Conservation (phyloP, 345 rosid genomes). For the Combretum micranthum region DNA sequence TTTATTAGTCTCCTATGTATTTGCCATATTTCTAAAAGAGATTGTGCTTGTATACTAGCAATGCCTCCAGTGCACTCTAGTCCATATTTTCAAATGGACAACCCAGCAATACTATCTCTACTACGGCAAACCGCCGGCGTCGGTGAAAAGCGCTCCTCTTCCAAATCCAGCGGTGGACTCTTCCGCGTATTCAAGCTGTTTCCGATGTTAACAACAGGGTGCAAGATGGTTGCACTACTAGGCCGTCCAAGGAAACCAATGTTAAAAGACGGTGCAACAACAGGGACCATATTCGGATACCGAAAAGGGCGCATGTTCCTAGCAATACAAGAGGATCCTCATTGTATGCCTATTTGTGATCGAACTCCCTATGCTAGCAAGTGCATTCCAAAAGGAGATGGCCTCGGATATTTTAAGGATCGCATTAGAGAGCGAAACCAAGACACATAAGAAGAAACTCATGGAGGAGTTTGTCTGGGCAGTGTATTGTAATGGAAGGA, state of each 20-base stretch:
- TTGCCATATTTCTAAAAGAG: too few species aligned
- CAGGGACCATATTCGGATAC: constrained; percentile 79
- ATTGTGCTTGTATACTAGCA: too few species aligned
- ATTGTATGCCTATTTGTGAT: constrained; percentile 75
- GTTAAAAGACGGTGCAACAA: constrained; percentile 73
- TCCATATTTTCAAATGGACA: constrained; percentile 65
- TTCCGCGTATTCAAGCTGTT: constrained; percentile 78
- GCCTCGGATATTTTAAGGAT: constrained; percentile 81
- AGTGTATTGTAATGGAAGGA: constrained; percentile 83
- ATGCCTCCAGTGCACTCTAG: constrained; percentile 81
- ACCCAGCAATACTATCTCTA: constrained; percentile 60
- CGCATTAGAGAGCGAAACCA: constrained; percentile 84
- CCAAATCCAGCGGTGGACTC: constrained; percentile 46
- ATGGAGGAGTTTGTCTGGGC: constrained; percentile 96
- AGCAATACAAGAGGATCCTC: constrained; percentile 93
- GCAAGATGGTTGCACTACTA: constrained; percentile 86
- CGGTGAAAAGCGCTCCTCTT: constrained; percentile 32
- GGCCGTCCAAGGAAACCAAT: constrained; percentile 66
- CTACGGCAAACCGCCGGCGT: constrained; percentile 46
- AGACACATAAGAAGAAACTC: constrained; percentile 63
- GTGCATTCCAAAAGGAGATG: constrained; percentile 78
- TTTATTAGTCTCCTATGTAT: too few species aligned
- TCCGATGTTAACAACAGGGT: constrained; percentile 92
- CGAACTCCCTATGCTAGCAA: constrained; percentile 78
- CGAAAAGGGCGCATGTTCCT: constrained; percentile 77